These are phyloP conservation scores for Hansfordia pulvinata DNA, from an alignment of 2,329 filamentous ascomycete genomes.

Conservation along the genomic window DNA sequence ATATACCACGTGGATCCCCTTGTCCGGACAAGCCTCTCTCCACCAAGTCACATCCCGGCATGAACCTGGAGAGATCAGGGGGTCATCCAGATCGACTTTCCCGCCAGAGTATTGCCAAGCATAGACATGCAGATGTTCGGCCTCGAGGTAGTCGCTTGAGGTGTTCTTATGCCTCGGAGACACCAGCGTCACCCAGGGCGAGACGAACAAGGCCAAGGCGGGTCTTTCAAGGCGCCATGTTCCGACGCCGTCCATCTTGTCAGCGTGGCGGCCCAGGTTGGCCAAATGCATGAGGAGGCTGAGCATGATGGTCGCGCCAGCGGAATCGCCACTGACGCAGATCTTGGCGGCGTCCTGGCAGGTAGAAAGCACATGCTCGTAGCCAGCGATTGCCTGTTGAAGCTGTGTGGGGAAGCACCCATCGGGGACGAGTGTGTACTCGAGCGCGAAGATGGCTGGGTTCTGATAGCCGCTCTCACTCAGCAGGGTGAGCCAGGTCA, in stretches of 20 bases:
- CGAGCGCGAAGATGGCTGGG: slow-evolving; percentile 65
- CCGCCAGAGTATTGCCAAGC: slow-evolving; percentile 53
- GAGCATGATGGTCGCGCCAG: slow-evolving; percentile 61
- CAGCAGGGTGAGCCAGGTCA: slow-evolving; percentile 57
- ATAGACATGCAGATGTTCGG: slow-evolving; percentile 51
- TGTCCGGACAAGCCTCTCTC: slow-evolving; percentile 49
- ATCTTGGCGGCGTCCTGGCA: slow-evolving; percentile 46
- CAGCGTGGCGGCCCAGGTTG: slow-evolving; percentile 19
- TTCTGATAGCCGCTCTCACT: slow-evolving; percentile 53
- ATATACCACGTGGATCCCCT: slow-evolving; percentile 58
- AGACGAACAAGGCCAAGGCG: slow-evolving; percentile 58
- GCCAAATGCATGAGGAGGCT: slow-evolving; percentile 59
- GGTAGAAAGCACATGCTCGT: slow-evolving; percentile 52
- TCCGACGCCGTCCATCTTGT: slow-evolving; percentile 16
- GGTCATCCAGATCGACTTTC: slow-evolving; percentile 31
- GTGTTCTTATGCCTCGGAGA: slow-evolving; percentile 56
- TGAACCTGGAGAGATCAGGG: slow-evolving; percentile 54
- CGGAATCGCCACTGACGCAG: slow-evolving; percentile 66
- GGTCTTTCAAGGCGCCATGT: slow-evolving; percentile 17
- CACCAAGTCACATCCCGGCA: slow-evolving; percentile 55
- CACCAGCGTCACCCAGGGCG: slow-evolving; percentile 66
- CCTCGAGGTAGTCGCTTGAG: slow-evolving; percentile 61
- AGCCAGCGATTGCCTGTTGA: slow-evolving; percentile 55
- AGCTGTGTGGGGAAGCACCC: slow-evolving; percentile 60
- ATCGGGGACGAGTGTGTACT: slow-evolving; percentile 71